Evolutionary conservation across 176 grass and related monocot species (phyloP).

Genomic region (Urochloa ruziziensis): DNA sequence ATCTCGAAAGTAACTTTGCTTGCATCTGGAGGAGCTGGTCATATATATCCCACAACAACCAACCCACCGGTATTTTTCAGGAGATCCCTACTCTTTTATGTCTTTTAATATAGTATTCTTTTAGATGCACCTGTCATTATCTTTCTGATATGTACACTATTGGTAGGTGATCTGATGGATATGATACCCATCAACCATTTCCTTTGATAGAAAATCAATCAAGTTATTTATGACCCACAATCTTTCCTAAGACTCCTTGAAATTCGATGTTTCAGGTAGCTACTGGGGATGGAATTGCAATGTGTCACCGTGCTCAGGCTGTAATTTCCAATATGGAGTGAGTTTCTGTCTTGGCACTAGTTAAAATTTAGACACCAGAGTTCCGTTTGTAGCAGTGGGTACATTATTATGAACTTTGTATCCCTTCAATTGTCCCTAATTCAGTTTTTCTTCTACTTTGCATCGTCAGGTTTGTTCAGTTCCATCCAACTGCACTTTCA

Average conservation of each 20-base stretch:
- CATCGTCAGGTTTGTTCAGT: constrained; percentile 85
- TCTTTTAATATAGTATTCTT: constrained; percentile 9
- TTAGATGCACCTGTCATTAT: not conserved
- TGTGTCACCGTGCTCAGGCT: constrained; percentile 88
- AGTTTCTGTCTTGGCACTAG: constrained; percentile 45
- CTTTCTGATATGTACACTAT: not conserved
- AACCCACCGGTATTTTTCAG: constrained; percentile 77
- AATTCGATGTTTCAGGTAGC: constrained; percentile 66
- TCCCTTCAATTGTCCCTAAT: not conserved
- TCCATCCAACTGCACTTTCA: constrained; percentile 91
- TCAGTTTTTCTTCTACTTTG: constrained; percentile 8
- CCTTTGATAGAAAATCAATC: not conserved
- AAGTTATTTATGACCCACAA: constrained; percentile 9
- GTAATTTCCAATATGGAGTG: constrained; percentile 99
- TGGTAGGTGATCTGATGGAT: not conserved
- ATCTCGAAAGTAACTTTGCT: constrained; percentile 93
- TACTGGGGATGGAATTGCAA: constrained; percentile 97
- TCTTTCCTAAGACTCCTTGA: constrained; percentile 3
- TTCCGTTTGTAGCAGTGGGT: not conserved
- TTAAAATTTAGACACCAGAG: not conserved
- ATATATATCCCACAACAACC: constrained; percentile 95
- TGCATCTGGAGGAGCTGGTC: constrained; percentile 92
- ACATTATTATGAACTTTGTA: not conserved
- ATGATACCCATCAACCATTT: not conserved
- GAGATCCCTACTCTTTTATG: not conserved